These are phyloP conservation scores for Colletotrichum musicola DNA, from an alignment of 2,329 filamentous ascomycete species.

Conservation along the genomic window DNA sequence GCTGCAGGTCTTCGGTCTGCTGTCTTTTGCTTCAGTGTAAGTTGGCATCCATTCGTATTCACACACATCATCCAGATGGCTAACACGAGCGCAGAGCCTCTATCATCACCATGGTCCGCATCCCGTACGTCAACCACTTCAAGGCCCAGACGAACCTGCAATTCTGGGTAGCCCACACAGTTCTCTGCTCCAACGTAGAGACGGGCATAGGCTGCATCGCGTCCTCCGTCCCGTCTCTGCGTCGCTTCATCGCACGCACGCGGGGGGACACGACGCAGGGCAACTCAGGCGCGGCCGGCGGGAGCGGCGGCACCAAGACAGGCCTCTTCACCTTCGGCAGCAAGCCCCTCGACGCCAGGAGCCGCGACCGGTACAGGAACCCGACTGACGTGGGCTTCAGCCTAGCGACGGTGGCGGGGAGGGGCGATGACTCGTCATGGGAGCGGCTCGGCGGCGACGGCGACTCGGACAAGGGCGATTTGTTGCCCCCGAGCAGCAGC, in stretches of 20 bases:
- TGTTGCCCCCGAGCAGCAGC: constrained; percentile 6
- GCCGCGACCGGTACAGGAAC: constrained; percentile 33
- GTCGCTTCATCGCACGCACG: constrained; percentile 35
- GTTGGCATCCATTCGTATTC: background rate
- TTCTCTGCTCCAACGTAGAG: constrained; percentile 43
- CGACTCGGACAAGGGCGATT: constrained; percentile 38
- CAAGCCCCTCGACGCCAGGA: constrained; percentile 30
- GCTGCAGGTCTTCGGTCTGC: constrained; percentile 40
- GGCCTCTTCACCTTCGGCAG: constrained; percentile 36
- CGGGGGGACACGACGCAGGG: constrained; percentile 29
- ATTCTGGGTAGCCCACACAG: constrained; percentile 40
- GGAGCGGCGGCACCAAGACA: constrained; percentile 18
- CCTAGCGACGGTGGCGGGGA: constrained; percentile 31
- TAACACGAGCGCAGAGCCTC: constrained; percentile 30
- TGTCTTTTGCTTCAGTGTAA: constrained; percentile 42
- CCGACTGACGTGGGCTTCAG: constrained; percentile 38
- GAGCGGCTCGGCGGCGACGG: constrained; percentile 38
- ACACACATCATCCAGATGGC: no score
- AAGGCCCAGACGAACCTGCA: constrained; percentile 38
- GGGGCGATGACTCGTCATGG: constrained; percentile 35
- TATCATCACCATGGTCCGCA: constrained; percentile 43
- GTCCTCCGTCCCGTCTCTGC: constrained; percentile 40
- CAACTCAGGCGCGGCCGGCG: constrained; percentile 13
- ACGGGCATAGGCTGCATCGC: constrained; percentile 42
- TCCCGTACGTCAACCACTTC: constrained; percentile 42